These are phyloP conservation scores for Psilocybe tampanensis DNA, from an alignment of 768 basidiomycete genomes.

Conservation along the genomic window DNA sequence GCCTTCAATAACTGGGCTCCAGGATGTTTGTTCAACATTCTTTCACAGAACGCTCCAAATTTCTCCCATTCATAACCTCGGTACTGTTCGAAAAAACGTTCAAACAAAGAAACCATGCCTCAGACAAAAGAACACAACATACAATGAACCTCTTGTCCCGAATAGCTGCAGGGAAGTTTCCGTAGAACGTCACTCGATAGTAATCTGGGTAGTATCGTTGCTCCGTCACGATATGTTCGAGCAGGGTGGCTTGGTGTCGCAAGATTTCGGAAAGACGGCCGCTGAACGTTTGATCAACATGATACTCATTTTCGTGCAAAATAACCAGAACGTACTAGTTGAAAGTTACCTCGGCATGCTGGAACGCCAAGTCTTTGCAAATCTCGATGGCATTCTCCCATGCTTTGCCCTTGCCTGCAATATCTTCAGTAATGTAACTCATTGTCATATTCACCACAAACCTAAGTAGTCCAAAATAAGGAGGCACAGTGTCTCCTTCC, in stretches of 20 bases:
- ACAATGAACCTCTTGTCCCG: slow-evolving; percentile 92
- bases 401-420: slow-evolving; percentile 90
- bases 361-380: slow-evolving; percentile 86
- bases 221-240: slow-evolving; percentile 84
- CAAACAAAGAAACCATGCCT: slow-evolving; percentile 5
- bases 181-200: slow-evolving; percentile 92
- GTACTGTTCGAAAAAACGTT: slow-evolving; percentile 54
- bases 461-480: slow-evolving; percentile 94
- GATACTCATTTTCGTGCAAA: slow-evolving; percentile 7
- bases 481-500: slow-evolving; percentile 91
- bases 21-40: slow-evolving; percentile 89
- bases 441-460: slow-evolving; percentile 31
- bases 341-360: slow-evolving; percentile 89
- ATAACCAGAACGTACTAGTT: slow-evolving; percentile 66
- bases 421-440: background rate
- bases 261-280: slow-evolving; percentile 84
- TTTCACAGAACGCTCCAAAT: slow-evolving; percentile 85
- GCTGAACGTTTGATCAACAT: slow-evolving; percentile 38
- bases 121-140: slow-evolving; percentile 25
- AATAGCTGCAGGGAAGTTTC: slow-evolving; percentile 85
- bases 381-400: slow-evolving; percentile 95
- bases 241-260: slow-evolving; percentile 81
- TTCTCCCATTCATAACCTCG: slow-evolving; percentile 97
- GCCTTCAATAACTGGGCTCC: slow-evolving; percentile 78
- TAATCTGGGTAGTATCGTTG: slow-evolving; percentile 91